Conservation (phyloP, 2,329 filamentous ascomycete genomes). For the Stagonosporopsis tanaceti region DNA sequence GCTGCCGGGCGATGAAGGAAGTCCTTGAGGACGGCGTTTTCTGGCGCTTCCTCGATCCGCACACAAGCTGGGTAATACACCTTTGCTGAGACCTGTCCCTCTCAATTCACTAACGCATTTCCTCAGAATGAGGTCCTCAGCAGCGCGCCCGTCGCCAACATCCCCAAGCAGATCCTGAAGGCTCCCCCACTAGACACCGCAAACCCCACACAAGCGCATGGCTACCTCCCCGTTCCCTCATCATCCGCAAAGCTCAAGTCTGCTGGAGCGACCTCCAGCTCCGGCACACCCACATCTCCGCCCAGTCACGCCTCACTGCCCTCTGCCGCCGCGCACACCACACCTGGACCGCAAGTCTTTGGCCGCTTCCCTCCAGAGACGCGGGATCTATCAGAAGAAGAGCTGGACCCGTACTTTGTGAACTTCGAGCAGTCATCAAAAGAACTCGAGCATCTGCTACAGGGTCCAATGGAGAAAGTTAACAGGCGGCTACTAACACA, state of each 20-base stretch:
- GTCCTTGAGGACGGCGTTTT: slow-evolving; percentile 93
- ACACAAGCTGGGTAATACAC: slow-evolving; percentile 88
- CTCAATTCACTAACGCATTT: slow-evolving; percentile 8
- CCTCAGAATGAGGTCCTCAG: slow-evolving; percentile 91
- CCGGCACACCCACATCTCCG: slow-evolving; percentile 64
- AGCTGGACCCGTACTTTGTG: slow-evolving; percentile 94
- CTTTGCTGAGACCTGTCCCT: background rate
- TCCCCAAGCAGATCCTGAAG: slow-evolving; percentile 93
- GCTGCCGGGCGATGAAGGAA: slow-evolving; percentile 91
- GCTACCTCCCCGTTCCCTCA: slow-evolving; percentile 85
- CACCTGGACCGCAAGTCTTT: slow-evolving; percentile 70
- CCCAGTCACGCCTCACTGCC: slow-evolving; percentile 58
- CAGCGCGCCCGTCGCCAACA: slow-evolving; percentile 86
- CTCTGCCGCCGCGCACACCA: slow-evolving; percentile 64
- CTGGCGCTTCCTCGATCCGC: slow-evolving; percentile 97
- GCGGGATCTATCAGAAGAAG: slow-evolving; percentile 80
- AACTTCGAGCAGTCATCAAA: slow-evolving; percentile 92
- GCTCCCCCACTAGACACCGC: slow-evolving; percentile 94
- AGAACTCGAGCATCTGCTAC: slow-evolving; percentile 86
- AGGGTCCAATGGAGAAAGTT: slow-evolving; percentile 95
- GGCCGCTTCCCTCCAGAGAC: slow-evolving; percentile 84
- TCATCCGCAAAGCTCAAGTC: slow-evolving; percentile 84
- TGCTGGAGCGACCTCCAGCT: slow-evolving; percentile 53
- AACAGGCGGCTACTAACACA: slow-evolving; percentile 90
- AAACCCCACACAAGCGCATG: slow-evolving; percentile 88